phyloP scores from a whole-genome alignment of 2,329 filamentous ascomycete species.

The Eurotiales sp. region DNA sequence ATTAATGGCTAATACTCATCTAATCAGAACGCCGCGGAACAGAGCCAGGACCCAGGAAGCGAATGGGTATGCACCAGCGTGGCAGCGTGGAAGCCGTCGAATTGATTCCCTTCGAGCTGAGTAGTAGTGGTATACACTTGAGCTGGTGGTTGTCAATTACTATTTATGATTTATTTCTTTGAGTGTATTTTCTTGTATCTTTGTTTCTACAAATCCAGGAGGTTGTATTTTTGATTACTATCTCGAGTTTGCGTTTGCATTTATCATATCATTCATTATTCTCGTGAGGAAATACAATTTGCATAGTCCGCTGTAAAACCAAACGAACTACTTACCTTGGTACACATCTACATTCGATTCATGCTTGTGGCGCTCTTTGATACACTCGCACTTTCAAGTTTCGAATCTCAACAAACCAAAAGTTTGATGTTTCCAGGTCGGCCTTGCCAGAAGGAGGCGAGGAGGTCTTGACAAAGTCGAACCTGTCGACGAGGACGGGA shows the following conservation, averaged over 20 bases:
- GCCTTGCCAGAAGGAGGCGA: neutral
- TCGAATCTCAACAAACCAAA: conserved; percentile 1
- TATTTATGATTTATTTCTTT: neutral
- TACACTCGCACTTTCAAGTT: neutral
- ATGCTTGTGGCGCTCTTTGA: too few species aligned
- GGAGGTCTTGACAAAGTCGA: conserved; percentile 6
- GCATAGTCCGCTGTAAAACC: too few species aligned
- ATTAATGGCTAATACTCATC: neutral
- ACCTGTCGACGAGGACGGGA: conserved; percentile 20
- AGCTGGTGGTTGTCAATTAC: neutral
- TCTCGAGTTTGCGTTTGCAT: too few species aligned
- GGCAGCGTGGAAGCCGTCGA: conserved; percentile 7
- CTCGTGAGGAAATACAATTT: too few species aligned
- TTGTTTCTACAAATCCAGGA: too few species aligned
- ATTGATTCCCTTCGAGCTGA: neutral
- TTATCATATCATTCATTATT: too few species aligned
- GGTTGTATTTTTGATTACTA: too few species aligned
- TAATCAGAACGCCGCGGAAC: conserved; percentile 3
- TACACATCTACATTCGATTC: too few species aligned
- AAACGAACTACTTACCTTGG: too few species aligned
- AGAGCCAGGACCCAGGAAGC: neutral
- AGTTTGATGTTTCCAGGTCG: conserved; percentile 5
- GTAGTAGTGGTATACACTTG: too few species aligned
- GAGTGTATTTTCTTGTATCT: neutral
- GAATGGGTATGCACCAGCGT: conserved; percentile 14